Evolutionary conservation across 2,329 filamentous ascomycete genomes (phyloP).

Genomic region (Cladosporium sp.): DNA sequence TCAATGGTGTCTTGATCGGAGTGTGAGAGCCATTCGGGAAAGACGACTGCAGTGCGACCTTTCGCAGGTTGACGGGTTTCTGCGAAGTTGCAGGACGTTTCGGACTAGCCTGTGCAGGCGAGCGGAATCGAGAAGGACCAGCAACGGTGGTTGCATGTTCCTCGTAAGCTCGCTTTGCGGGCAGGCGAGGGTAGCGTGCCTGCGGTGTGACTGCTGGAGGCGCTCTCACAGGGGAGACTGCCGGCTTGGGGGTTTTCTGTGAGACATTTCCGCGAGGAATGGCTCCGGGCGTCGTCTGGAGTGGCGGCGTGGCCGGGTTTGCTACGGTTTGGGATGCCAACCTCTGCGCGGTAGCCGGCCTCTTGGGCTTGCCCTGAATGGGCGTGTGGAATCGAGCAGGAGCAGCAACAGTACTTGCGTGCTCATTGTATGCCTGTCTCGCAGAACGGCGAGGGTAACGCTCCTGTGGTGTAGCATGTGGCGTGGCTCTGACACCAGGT

Average conservation of each 20-base stretch:
- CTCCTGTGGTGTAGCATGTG: slow-evolving; percentile 12
- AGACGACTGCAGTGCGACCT: slow-evolving; percentile 23
- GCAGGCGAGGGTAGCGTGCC: slow-evolving; percentile 6
- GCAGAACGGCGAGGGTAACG: slow-evolving; percentile 18
- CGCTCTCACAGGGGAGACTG: background rate
- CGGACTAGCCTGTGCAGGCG: slow-evolving; percentile 7
- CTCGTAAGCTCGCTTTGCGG: slow-evolving; percentile 4
- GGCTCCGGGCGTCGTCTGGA: background rate
- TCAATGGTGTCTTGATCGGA: slow-evolving; percentile 29
- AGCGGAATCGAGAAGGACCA: slow-evolving; percentile 11
- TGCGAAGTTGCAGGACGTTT: slow-evolving; percentile 12
- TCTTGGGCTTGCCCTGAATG: slow-evolving; percentile 18
- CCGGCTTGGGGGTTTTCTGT: background rate
- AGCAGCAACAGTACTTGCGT: slow-evolving; percentile 25
- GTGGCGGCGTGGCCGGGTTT: background rate
- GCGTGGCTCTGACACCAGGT: background rate
- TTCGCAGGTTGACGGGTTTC: slow-evolving; percentile 19
- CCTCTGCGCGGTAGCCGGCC: slow-evolving; percentile 27
- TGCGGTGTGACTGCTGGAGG: background rate
- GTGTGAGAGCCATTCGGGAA: slow-evolving; percentile 19
- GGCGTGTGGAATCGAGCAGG: slow-evolving; percentile 26
- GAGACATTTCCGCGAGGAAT: background rate
- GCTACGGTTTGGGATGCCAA: slow-evolving; percentile 16
- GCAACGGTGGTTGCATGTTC: slow-evolving; percentile 5
- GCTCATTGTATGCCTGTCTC: slow-evolving; percentile 18